Conservation (phyloP, 306 rosid species). For the Purshia tridentata region DNA sequence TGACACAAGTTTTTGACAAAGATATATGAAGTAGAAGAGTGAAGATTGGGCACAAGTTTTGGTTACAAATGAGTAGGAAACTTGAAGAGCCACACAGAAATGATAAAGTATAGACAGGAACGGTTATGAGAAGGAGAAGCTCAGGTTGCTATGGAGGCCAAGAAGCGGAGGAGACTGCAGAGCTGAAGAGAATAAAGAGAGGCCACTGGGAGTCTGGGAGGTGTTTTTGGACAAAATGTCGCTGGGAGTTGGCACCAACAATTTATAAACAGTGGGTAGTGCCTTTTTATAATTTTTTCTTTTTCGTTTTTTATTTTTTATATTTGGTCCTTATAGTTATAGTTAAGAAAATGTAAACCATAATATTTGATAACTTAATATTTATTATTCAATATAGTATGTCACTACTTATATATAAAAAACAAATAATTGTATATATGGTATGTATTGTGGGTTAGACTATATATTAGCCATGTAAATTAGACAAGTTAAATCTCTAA, state of each 20-base stretch:
- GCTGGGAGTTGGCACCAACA: background rate
- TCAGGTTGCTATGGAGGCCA: background rate
- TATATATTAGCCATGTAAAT: too few species aligned
- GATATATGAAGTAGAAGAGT: background rate
- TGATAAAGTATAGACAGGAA: background rate
- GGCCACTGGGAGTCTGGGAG: background rate
- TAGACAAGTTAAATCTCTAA: too few species aligned
- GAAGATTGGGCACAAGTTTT: background rate
- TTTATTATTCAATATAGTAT: too few species aligned
- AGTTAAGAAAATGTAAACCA: too few species aligned
- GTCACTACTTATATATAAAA: too few species aligned
- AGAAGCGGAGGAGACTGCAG: background rate
- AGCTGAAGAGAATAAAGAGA: background rate
- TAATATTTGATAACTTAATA: too few species aligned
- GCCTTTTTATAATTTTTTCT: background rate
- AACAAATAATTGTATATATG: too few species aligned
- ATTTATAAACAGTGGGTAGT: background rate
- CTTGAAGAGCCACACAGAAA: background rate
- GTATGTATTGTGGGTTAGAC: too few species aligned
- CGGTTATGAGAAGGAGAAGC: constrained; percentile 3
- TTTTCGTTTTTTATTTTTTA: background rate
- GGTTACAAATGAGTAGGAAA: background rate
- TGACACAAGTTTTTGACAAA: background rate
- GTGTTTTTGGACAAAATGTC: background rate
- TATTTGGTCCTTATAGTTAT: too few species aligned